Base-by-base conservation (phyloP, 352 stramenopile genomes). In the Nothophytophthora sp. region DNA sequence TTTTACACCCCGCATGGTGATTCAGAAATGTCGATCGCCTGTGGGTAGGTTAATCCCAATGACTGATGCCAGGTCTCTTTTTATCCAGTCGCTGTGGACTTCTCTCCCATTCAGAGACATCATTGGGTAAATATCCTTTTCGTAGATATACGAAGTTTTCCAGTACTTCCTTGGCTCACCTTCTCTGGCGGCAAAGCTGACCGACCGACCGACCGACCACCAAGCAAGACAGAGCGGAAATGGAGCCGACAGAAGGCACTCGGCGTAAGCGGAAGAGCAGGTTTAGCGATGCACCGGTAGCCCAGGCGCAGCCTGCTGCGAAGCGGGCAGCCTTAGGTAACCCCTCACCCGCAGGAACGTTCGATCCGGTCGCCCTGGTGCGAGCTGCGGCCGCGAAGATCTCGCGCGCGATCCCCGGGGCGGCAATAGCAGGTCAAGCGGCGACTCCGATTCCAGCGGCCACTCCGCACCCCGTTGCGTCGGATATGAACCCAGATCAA, bases 261-360 rank as follows among this genome's bases (percentile, higher is more conserved):
- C 64, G 65, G 22, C 81, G 81, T 41, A 95, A 92, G 72, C 81
- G 81, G 55, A 88, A 88, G 72, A 90, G 80, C 67, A 76, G 84
- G 32, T 95, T 95, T 58, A 92, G 81, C 63, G 84, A 95, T 44
- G 67, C 69, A 5, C 66, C 71, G 28, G 52, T 43, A 23, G 36
- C 53, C 15, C 9, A 58, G 20, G 11, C 55, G 27, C 30, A 63
- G 9, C 67, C 50, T 40, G 37, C 45, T 48, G 24, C 46, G 33
- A 70, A 68, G 25, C 24, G 43, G 18, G 19, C 38, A 4, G 46
- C 64, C 12, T 33, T 51, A 4, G 37, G 44, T 0, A 49, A 18
- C 5, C 24, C 33, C 4, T 2, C 52, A 2, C 9, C 46, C 2
- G 20, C n/a, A 12, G 25, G 23, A 28, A 22, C 48, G 5, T 5